Conservation (phyloP, 1,284 basidiomycete species). For the Trametes sp. region DNA sequence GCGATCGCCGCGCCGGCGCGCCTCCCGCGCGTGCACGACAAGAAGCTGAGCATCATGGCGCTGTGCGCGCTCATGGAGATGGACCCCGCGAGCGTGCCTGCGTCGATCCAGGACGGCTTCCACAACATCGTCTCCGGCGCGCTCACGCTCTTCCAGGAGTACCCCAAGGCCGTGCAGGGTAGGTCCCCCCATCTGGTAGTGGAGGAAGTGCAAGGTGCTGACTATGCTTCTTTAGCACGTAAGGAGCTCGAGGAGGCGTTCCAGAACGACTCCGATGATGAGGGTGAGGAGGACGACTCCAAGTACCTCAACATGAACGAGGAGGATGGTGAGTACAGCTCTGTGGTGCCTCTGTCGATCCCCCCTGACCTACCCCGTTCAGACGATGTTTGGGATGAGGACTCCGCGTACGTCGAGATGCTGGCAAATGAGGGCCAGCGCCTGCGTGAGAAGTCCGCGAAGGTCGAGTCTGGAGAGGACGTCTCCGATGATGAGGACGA, state of each 20-base stretch:
- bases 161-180: constrained; percentile 80
- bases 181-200: background rate
- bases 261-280: constrained; percentile 66
- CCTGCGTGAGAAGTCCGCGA: constrained; percentile 66
- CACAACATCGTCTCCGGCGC: constrained; percentile 73
- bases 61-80: constrained; percentile 80
- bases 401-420: constrained; percentile 83
- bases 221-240: constrained; percentile 55
- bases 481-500: constrained; percentile 58
- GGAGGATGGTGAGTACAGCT: constrained; percentile 63
- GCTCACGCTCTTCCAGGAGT: constrained; percentile 75
- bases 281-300: constrained; percentile 64
- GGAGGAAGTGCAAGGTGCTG: background rate
- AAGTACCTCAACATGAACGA: constrained; percentile 72
- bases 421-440: constrained; percentile 82
- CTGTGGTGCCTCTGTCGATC: background rate
- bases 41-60: constrained; percentile 83
- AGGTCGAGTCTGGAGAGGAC: constrained; percentile 48
- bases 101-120: constrained; percentile 72
- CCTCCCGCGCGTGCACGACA: constrained; percentile 90
- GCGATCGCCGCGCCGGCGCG: constrained; percentile 68
- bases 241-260: constrained; percentile 68
- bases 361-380: constrained; percentile 19
- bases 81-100: constrained; percentile 63
- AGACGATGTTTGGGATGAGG: constrained; percentile 88